Evolutionary conservation across 495 filamentous ascomycete genomes (phyloP), one percentile per base, ranked within the genome.

Genomic region (Cercophora sp.): DNA sequence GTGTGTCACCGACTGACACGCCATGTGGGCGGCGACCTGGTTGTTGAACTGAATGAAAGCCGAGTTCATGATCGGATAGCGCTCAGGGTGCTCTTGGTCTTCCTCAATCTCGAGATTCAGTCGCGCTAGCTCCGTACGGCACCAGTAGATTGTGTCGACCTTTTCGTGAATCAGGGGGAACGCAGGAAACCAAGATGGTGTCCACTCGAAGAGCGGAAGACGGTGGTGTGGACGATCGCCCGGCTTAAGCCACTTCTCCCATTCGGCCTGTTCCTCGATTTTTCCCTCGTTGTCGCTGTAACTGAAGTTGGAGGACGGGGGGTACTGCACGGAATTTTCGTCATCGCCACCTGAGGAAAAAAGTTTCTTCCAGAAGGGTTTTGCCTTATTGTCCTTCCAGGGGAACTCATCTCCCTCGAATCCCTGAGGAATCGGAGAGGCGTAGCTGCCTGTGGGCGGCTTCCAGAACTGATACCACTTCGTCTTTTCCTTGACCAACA

Each of bases 1-100:
- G 60, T 97, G 92, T 36, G 83, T 91, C 55, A 96, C 82, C 20
- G 89, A 79, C 68, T 98, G 93, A 66, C 89, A 96, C 52, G 92
- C 92, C 93, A 98, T 97, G 61, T 98, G 93, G 2, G 93, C 93
- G 6, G 91, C 90, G 4, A 96, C 89, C 69, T 98, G 93, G 61
- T 96, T 88, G 59, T 97, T 96, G 78, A 98, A 98, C 66, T 98
- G 93, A 48, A 98, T 90, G 61, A 98, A 98, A 11, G 93, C 93
- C 10, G 94, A 96, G 60, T 91, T 96, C 92, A 98, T 96, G 48
- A 92, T 72, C 2, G 93, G 94, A 54, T 87, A 98, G 24, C 83
- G 83, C 58, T 96, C 92, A 0, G 87, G 88, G 26, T 90, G 77
- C 57, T 85, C 75, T 61, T 98, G 94, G 60, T 97, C 94, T 26